Conservation (phyloP, 805 yeast genomes). For the Priceomyces carsonii region DNA sequence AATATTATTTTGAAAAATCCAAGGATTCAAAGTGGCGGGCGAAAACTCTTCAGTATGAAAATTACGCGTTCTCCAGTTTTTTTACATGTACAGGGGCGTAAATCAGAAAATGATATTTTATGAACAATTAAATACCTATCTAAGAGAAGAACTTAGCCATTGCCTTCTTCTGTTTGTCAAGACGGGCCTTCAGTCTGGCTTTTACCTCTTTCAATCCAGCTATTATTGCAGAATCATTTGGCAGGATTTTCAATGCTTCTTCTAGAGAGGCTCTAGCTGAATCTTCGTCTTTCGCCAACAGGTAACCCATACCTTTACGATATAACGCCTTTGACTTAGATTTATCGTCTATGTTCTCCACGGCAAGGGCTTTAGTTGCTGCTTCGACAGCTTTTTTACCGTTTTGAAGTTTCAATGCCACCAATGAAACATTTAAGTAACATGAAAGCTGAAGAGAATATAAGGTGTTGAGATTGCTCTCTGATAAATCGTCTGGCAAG, state of each 20-base stretch:
- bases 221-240: constrained; percentile 69
- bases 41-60: constrained; percentile 10
- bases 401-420: constrained; percentile 63
- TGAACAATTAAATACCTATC: background rate
- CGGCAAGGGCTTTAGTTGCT: constrained; percentile 66
- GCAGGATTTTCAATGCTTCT: constrained; percentile 62
- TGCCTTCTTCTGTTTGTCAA: constrained; percentile 71
- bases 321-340: constrained; percentile 82
- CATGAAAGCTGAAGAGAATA: constrained; percentile 61
- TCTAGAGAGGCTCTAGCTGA: constrained; percentile 66
- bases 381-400: constrained; percentile 56
- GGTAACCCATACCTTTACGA: constrained; percentile 79
- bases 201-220: constrained; percentile 65
- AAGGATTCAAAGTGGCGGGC: constrained; percentile 14
- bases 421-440: constrained; percentile 72
- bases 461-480: constrained; percentile 51
- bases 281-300: constrained; percentile 64
- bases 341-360: constrained; percentile 57
- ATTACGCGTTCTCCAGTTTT: too few species aligned
- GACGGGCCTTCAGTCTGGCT: constrained; percentile 49
- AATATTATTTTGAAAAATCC: constrained; percentile 3
- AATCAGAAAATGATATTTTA: constrained; percentile 1
- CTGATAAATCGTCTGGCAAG: constrained; percentile 67
- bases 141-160: constrained; percentile 64
- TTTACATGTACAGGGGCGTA: too few species aligned